Evolutionary conservation across 768 basidiomycete species (phyloP).

Genomic region (Pseudohyphozyma bogoriensis): DNA sequence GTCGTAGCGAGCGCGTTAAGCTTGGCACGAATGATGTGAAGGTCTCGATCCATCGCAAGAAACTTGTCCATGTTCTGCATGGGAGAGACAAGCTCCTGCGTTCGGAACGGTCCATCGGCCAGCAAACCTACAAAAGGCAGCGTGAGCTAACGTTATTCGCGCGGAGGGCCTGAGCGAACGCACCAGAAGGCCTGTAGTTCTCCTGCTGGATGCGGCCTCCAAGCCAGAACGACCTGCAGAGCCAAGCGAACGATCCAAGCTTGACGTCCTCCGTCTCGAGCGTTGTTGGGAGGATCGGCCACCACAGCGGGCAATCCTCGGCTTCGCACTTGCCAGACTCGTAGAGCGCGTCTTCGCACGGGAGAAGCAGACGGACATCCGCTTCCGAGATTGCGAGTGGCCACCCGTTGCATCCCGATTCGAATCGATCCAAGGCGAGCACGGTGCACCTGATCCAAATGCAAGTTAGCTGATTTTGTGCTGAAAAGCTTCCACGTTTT

Average conservation of each 20-base stretch:
- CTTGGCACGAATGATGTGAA: slow-evolving; percentile 11
- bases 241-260: slow-evolving; percentile 17
- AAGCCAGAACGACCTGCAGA: slow-evolving; percentile 19
- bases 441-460: slow-evolving; percentile 18
- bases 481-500: too few species aligned
- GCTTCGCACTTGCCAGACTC: slow-evolving; percentile 9
- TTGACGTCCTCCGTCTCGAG: slow-evolving; percentile 11
- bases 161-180: too few species aligned
- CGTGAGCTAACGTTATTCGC: too few species aligned
- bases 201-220: slow-evolving; percentile 23
- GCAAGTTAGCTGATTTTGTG: neutral
- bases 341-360: slow-evolving; percentile 22
- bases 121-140: neutral
- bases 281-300: slow-evolving; percentile 5
- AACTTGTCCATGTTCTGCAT: neutral
- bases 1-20: slow-evolving; percentile 3
- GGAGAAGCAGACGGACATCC: slow-evolving; percentile 26
- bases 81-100: neutral
- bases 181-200: slow-evolving; percentile 21
- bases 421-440: slow-evolving; percentile 27
- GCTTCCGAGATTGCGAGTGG: slow-evolving; percentile 17
- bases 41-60: slow-evolving; percentile 19
- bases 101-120: neutral
- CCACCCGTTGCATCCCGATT: slow-evolving; percentile 23
- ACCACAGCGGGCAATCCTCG: slow-evolving; percentile 22